A percentile compares a stretch with the other conserved stretches of the same genome.
Evolutionary conservation across 495 filamentous ascomycete genomes (phyloP).

Genomic region (Penicillium psychrofluorescens): DNA sequence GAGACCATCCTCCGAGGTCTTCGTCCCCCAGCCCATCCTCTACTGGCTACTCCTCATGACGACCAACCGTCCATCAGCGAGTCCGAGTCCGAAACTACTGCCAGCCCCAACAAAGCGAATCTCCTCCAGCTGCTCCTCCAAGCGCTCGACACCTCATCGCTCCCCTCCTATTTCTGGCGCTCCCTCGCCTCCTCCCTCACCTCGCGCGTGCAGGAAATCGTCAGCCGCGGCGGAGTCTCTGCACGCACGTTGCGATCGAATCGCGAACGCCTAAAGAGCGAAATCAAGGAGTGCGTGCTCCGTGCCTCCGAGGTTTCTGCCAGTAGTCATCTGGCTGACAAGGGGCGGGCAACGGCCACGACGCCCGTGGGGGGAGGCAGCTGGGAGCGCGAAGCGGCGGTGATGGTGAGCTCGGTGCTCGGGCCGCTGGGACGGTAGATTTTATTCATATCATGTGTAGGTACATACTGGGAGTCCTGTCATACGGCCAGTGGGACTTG

Average conservation of each 20-base stretch:
- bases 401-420: conserved; percentile 80
- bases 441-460: not conserved
- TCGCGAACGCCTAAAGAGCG: conserved; percentile 64
- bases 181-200: conserved; percentile 72
- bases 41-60: conserved; percentile 31
- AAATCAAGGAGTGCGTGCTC: conserved; percentile 76
- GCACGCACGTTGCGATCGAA: conserved; percentile 75
- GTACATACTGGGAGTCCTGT: no score
- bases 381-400: conserved; percentile 90
- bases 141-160: conserved; percentile 77
- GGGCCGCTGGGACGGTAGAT: conserved; percentile 42
- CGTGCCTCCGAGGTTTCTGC: conserved; percentile 60
- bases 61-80: not conserved
- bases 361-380: conserved; percentile 32
- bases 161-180: conserved; percentile 89
- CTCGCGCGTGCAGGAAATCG: conserved; percentile 72
- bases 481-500: not conserved
- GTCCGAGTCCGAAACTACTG: conserved; percentile 2
- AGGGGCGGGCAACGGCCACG: conserved; percentile 28
- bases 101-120: conserved; percentile 28
- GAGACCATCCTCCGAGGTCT: conserved; percentile 68
- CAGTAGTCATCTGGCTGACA: conserved; percentile 32
- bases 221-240: conserved; percentile 71
- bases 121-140: conserved; percentile 67
- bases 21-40: conserved; percentile 57